Base-by-base conservation (phyloP, 2,329 filamentous ascomycete genomes). In the Fusarium tanahbumbuense region DNA sequence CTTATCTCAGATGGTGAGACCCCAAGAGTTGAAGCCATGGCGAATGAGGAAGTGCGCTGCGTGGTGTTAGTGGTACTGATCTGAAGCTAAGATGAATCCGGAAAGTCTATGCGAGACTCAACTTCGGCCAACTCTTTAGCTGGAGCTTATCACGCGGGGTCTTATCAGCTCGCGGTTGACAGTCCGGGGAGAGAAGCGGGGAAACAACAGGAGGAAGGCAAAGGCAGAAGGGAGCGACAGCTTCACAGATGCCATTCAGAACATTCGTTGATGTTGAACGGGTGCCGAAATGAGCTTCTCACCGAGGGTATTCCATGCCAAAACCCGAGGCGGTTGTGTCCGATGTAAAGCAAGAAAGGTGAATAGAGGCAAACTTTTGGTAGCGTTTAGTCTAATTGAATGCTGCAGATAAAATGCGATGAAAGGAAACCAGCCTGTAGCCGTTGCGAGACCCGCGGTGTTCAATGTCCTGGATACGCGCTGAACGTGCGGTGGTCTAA, bases 331-430 rank as follows among this genome's bases (percentile, higher is more conserved):
- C 8, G 58, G 55, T 1, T 61, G 58, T 5, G 12, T 49, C 4
- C 46, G 58, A 8, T 61, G 58, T 22, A 60, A 59, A 13, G 12
- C 54, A 18, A 44, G 34, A 50, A 60, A 60, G 58, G 58, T 60
- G 1, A 37, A 37, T 11, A 37, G 34, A 37, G 34, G 3, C 10
- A 37, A 4, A 57, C 2, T 2, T 12, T 3, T 16, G 1, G 5
- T 10, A 20, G 1, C 7, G 5, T 13, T 2, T 10, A 23, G 6
- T 8, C 34, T 37, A 18, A 23, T 16, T 23, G 15, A 54, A 15
- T 2, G 5, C 3, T 1, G 4, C 20, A 61, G 55, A 28, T 61
- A 6, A 61, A 60, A 50, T 61, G 55, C 4, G 55, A 61, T 6
- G 58, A 61, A 4, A 40, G 20, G 0, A 61, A 44, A 15, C 58